Percentiles rank a stretch among this genome's conserved stretches.
phyloP scores from a whole-genome alignment of 192 early-diverging fungal genomes.

The Backusella australiensis region DNA sequence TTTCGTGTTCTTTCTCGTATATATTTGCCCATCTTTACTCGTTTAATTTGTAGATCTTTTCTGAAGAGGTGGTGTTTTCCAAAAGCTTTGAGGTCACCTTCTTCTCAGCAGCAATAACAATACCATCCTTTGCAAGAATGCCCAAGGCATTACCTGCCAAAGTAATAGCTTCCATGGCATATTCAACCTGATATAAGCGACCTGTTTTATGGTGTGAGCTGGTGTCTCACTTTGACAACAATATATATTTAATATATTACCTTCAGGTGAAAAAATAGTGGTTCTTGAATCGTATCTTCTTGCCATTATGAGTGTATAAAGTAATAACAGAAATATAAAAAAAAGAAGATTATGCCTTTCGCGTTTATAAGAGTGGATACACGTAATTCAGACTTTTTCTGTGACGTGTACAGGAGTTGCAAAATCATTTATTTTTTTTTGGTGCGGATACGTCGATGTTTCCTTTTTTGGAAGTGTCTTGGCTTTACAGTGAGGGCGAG shows the following conservation, averaged over 20 bases:
- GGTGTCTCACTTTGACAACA: background rate
- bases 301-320: conserved; percentile 62
- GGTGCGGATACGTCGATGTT: background rate
- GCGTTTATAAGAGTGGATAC: conserved; percentile 6
- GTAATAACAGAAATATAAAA: background rate
- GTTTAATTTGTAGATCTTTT: conserved; percentile 97
- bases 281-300: conserved; percentile 98
- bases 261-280: conserved; percentile 99
- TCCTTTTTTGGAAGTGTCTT: background rate
- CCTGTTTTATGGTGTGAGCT: conserved; percentile 50
- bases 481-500: background rate
- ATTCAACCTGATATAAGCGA: conserved; percentile 98
- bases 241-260: conserved; percentile 45
- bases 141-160: conserved; percentile 95
- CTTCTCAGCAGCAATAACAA: conserved; percentile 96
- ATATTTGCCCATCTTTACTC: conserved; percentile 56
- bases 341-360: background rate
- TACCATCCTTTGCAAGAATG: conserved; percentile 87
- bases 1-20: background rate
- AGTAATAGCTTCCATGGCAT: conserved; percentile 99
- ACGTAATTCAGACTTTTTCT: background rate
- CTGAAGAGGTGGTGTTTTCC: conserved; percentile 78
- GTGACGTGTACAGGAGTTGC: background rate
- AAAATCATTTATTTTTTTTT: background rate
- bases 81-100: conserved; percentile 92